These are phyloP conservation scores for Corrigiola litoralis DNA, from an alignment of 179 eudicot species.

Conservation along the genomic window DNA sequence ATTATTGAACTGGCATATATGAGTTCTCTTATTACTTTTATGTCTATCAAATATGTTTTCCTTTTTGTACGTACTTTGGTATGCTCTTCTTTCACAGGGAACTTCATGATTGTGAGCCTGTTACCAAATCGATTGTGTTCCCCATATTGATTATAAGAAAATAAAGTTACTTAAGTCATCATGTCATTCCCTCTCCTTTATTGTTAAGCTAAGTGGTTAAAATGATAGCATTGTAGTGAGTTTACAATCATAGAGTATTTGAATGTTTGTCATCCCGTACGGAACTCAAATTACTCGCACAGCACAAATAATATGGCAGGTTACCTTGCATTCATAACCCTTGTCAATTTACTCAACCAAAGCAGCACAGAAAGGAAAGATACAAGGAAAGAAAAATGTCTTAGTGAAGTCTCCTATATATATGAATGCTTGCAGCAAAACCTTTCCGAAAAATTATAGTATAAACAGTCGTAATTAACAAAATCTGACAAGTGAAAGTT, in stretches of 20 bases:
- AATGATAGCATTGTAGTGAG: constrained; percentile 34
- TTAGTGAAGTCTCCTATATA: background rate
- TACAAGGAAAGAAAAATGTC: background rate
- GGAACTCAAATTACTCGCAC: background rate
- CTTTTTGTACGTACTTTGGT: background rate
- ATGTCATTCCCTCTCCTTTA: constrained; percentile 1
- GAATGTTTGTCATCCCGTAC: constrained; percentile 8
- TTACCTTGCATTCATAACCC: constrained; percentile 7
- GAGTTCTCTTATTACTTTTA: background rate
- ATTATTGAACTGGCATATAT: background rate
- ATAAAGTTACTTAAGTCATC: constrained; percentile 32
- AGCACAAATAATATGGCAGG: background rate
- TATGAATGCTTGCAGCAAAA: too few species aligned
- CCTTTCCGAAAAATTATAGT: too few species aligned
- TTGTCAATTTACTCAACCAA: background rate
- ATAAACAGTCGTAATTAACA: too few species aligned
- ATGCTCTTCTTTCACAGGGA: constrained; percentile 2
- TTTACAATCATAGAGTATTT: constrained; percentile 24
- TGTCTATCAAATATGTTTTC: background rate
- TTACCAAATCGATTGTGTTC: constrained; percentile 38
- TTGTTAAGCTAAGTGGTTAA: constrained; percentile 21
- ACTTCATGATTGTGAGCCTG: constrained; percentile 30
- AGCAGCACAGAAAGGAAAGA: background rate
- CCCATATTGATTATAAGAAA: constrained; percentile 33
- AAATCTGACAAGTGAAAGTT: too few species aligned